These are phyloP conservation scores for Diaporthe nobilis DNA, from an alignment of 2,329 filamentous ascomycete genomes.

Conservation along the genomic window DNA sequence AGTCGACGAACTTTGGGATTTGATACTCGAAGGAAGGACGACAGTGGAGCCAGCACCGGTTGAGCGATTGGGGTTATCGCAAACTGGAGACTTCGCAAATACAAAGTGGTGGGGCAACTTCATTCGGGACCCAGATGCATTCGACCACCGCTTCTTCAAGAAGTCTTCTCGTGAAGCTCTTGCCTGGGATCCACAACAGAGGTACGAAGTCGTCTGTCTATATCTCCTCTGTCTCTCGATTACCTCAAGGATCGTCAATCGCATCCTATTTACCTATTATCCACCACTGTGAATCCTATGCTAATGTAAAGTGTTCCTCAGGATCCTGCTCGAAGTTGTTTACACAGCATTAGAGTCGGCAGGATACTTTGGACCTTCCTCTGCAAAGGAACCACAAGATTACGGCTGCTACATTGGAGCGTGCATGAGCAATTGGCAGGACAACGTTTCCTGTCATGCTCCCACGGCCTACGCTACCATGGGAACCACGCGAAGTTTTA, in stretches of 20 bases:
- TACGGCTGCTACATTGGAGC: background rate
- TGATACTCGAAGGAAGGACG: conserved; percentile 47
- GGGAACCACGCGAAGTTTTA: conserved; percentile 51
- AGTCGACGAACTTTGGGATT: conserved; percentile 50
- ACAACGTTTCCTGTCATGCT: conserved; percentile 56
- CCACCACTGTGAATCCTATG: too few species aligned
- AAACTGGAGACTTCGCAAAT: background rate
- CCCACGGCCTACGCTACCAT: conserved; percentile 55
- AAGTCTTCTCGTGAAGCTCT: conserved; percentile 53
- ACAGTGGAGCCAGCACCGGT: background rate
- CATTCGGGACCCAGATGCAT: conserved; percentile 45
- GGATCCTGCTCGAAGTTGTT: background rate
- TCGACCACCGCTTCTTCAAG: conserved; percentile 59
- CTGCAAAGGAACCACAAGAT: background rate
- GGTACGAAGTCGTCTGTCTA: conserved; percentile 32
- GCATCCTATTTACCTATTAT: too few species aligned
- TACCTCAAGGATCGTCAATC: conserved; percentile 48
- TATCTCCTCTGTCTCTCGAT: conserved; percentile 25
- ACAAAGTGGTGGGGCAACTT: conserved; percentile 46
- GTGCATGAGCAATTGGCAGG: conserved; percentile 52
- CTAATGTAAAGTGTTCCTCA: too few species aligned
- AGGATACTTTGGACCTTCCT: background rate
- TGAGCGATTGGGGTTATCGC: background rate
- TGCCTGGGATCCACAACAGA: conserved; percentile 57
- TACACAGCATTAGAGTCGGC: background rate